phyloP scores from a whole-genome alignment of 2,329 filamentous ascomycete species.

The Paradendryphiella salina region DNA sequence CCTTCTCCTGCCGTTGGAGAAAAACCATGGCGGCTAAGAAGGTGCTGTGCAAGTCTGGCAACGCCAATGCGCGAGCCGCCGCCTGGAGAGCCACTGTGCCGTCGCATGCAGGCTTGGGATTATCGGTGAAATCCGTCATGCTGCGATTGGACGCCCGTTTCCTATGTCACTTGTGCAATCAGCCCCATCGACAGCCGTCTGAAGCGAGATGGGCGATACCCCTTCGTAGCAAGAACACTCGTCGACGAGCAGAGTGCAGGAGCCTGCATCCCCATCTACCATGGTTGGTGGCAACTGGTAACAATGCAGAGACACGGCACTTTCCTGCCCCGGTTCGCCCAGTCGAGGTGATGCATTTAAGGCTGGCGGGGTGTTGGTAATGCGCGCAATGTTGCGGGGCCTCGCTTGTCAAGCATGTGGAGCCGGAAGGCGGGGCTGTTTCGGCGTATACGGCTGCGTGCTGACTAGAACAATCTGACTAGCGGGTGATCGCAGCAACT shows the following conservation, averaged over 20 bases:
- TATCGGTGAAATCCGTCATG: slow-evolving; percentile 57
- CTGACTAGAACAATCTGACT: slow-evolving; percentile 4
- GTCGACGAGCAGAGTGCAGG: neutral
- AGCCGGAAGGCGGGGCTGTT: slow-evolving; percentile 15
- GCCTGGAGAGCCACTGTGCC: slow-evolving; percentile 52
- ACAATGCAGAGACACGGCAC: slow-evolving; percentile 15
- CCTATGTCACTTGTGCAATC: neutral
- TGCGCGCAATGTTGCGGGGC: slow-evolving; percentile 18
- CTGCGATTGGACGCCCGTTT: slow-evolving; percentile 7
- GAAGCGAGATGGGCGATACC: slow-evolving; percentile 1
- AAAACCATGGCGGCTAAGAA: slow-evolving; percentile 56
- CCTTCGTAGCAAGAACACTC: neutral
- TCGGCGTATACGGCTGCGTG: slow-evolving; percentile 9
- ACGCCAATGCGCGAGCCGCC: slow-evolving; percentile 50
- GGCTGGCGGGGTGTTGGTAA: slow-evolving; percentile 1
- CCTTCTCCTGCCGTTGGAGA: slow-evolving; percentile 52
- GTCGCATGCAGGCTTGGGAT: slow-evolving; percentile 52
- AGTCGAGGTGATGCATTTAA: neutral
- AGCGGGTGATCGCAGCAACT: neutral
- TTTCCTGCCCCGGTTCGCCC: slow-evolving; percentile 19
- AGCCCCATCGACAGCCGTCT: slow-evolving; percentile 9
- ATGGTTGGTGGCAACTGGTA: slow-evolving; percentile 4
- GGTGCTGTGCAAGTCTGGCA: slow-evolving; percentile 52
- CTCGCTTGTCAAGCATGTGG: slow-evolving; percentile 1
- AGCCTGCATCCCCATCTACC: slow-evolving; percentile 7